A percentile compares a stretch with the other conserved stretches of the same genome.
phyloP scores from a whole-genome alignment of 2,329 filamentous ascomycete species.

The Ceratocystis colombiana region DNA sequence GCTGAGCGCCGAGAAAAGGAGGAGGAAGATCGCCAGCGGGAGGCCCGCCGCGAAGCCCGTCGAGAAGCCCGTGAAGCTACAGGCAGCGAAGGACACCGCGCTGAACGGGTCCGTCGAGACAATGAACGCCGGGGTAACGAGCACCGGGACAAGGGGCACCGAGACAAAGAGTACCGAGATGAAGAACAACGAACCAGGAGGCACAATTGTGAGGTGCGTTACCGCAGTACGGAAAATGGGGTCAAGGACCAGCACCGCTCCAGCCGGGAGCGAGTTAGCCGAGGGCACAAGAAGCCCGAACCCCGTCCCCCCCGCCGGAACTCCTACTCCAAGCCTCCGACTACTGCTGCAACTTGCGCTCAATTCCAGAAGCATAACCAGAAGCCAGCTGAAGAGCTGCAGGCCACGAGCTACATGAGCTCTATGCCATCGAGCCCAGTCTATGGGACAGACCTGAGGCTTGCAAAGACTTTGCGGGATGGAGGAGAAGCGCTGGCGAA shows the following conservation, averaged over 20 bases:
- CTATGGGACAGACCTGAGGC: neutral
- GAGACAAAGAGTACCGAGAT: neutral
- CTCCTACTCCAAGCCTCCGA: neutral
- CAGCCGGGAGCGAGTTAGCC: neutral
- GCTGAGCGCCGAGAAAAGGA: neutral
- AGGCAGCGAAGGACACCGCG: neutral
- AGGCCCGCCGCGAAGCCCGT: neutral
- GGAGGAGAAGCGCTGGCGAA: neutral
- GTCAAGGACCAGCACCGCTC: neutral
- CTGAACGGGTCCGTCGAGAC: neutral
- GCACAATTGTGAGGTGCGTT: neutral
- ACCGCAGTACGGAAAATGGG: neutral
- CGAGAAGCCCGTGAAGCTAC: neutral
- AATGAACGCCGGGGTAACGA: neutral
- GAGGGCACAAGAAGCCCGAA: slow-evolving; percentile 3
- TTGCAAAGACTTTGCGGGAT: neutral
- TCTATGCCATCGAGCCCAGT: neutral
- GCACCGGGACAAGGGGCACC: neutral
- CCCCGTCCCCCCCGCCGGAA: neutral
- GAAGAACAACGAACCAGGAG: neutral
- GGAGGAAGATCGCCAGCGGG: slow-evolving; percentile 1
- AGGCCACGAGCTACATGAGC: neutral
- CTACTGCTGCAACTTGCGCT: neutral
- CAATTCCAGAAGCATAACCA: neutral
- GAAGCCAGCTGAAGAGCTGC: too few species aligned